Evolutionary conservation across 2,329 filamentous ascomycete species (phyloP), one percentile per base, ranked within the genome.

Genomic region (Didymella pinodella): DNA sequence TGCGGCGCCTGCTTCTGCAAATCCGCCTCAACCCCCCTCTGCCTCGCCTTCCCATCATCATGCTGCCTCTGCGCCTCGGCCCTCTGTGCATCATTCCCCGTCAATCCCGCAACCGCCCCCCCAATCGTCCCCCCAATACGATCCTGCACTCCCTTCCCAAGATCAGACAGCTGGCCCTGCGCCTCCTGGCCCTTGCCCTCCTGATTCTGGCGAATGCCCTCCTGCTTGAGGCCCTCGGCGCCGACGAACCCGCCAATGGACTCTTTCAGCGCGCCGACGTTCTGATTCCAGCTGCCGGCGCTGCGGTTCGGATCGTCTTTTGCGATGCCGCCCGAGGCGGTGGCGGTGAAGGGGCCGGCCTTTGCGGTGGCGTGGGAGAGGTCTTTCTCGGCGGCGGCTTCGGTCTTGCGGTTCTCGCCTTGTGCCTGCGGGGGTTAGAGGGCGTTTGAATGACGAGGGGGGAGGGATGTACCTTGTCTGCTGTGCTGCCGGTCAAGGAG

Each of bases 201-300:
- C 32, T 86, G 81, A 73, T 96, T 96, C 81, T 97, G 93, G 69
- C 89, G 79, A 31, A 86, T 86, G 5, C 94, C 94, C 25, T 88
- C 75, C 47, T 86, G 83, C 82, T 93, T 94, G 53, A 97, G 78
- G 32, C 82, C 84, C 79, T 95, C 89, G 64, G 86, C 88, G 60
- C 93, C 94, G 26, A 94, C 66, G 5, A 94, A 69, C 18, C 88
- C 88, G 57, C 94, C 94, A 0, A 95, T 64, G 4, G 88, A 82
- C 76, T 97, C 92, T 82, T 97, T 97, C 43, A 88, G 88, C 0
- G 90, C 86, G 51, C 93, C 94, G n/a, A 93, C 73, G 5, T 92
- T 96, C 80, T 97, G 93, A 81, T 97, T 92, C 88, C 90, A 96
- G 18, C 84, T 84, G 43, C 94, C 93, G 18, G 86, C 75, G 22